A percentile compares a stretch with the other conserved stretches of the same genome.
Conservation (phyloP, 805 yeast species). For the Wickerhamomyces alni region DNA sequence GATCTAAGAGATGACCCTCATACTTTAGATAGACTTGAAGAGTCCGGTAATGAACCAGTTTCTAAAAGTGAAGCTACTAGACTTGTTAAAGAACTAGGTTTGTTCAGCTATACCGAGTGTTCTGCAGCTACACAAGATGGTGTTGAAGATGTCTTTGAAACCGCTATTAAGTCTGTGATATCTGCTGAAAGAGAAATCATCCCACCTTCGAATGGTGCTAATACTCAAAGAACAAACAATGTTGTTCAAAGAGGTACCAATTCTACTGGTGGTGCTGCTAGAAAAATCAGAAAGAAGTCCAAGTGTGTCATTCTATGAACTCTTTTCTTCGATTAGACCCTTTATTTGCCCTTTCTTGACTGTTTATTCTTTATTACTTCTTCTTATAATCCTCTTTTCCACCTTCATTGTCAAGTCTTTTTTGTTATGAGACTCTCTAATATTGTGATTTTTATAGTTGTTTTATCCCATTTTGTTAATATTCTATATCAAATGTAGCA, state of each 20-base stretch:
- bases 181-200: constrained; percentile 13
- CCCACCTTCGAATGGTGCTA: constrained; percentile 2
- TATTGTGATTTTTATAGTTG: background rate
- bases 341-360: no score
- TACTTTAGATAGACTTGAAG: constrained; percentile 57
- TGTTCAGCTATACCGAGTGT: constrained; percentile 76
- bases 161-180: constrained; percentile 67
- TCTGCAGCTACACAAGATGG: constrained; percentile 88
- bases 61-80: constrained; percentile 54
- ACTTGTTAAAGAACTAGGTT: constrained; percentile 65
- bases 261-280: constrained; percentile 5
- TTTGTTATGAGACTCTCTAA: background rate
- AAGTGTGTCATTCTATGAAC: constrained; percentile 41
- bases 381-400: constrained; percentile 1
- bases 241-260: background rate
- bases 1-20: constrained; percentile 82
- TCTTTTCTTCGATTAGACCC: no score
- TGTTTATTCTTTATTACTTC: background rate
- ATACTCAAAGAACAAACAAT: background rate
- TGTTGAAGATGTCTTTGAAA: constrained; percentile 78
- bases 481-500: background rate
- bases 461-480: background rate
- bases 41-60: constrained; percentile 57
- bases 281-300: constrained; percentile 37
- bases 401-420: no score